Conservation (phyloP, 148 eudicot species). For the Nepenthes gracilis region DNA sequence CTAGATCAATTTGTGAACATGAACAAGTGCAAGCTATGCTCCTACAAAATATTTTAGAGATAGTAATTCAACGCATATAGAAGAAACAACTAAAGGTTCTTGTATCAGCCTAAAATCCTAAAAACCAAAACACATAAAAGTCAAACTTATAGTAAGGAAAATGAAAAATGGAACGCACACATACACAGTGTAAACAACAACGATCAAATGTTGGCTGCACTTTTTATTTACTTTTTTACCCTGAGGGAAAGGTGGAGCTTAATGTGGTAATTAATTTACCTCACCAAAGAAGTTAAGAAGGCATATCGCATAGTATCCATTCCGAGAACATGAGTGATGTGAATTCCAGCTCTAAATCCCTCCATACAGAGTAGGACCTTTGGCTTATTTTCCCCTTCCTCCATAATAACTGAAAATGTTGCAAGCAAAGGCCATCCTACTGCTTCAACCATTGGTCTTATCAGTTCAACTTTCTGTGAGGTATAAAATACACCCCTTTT, state of each 20-base stretch:
- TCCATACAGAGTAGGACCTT: constrained; percentile 90
- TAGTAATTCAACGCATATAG: too few species aligned
- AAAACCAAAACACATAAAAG: too few species aligned
- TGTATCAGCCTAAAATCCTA: too few species aligned
- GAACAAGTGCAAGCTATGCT: too few species aligned
- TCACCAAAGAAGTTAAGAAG: constrained; percentile 74
- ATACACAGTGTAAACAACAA: too few species aligned
- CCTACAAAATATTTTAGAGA: too few species aligned
- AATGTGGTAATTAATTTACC: constrained; percentile 26
- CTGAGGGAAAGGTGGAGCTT: neutral
- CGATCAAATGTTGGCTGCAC: too few species aligned
- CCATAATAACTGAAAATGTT: constrained; percentile 96
- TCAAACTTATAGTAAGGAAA: too few species aligned
- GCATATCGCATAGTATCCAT: constrained; percentile 99
- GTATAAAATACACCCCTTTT: constrained; percentile 86
- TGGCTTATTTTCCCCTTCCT: constrained; percentile 88
- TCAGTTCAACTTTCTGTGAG: constrained; percentile 70
- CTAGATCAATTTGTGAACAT: too few species aligned
- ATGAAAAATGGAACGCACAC: too few species aligned
- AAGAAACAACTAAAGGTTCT: too few species aligned
- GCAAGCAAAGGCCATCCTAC: constrained; percentile 99
- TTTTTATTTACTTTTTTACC: neutral
- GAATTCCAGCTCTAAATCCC: constrained; percentile 91
- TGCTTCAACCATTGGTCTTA: constrained; percentile 94
- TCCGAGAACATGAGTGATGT: constrained; percentile 81